Percentiles rank a stretch among this genome's conserved stretches.
Evolutionary conservation across 768 basidiomycete genomes (phyloP).

Genomic region (Hortiboletus flavorubellus): DNA sequence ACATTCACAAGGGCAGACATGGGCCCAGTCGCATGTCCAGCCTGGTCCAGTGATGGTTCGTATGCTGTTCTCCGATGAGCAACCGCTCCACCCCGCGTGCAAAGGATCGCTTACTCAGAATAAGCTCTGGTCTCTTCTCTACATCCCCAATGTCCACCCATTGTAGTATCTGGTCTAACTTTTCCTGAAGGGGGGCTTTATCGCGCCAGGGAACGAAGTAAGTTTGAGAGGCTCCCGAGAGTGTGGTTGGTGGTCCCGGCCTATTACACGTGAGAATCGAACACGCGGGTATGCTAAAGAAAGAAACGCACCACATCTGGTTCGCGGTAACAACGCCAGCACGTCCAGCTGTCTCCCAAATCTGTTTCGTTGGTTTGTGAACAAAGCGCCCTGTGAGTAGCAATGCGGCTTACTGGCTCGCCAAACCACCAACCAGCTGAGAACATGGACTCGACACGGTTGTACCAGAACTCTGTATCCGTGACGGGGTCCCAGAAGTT

Average conservation of each 20-base stretch:
- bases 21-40: constrained; percentile 72
- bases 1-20: constrained; percentile 70
- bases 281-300: not conserved
- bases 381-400: not conserved
- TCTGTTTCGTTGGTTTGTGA: constrained; percentile 40
- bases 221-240: constrained; percentile 59
- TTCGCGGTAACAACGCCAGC: constrained; percentile 77
- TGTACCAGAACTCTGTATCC: constrained; percentile 68
- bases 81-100: not conserved
- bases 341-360: constrained; percentile 86
- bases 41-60: constrained; percentile 84
- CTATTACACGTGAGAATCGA: constrained; percentile 33
- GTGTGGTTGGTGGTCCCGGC: constrained; percentile 80
- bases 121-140: constrained; percentile 69
- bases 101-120: constrained; percentile 50
- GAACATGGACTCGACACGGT: constrained; percentile 57
- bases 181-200: constrained; percentile 50
- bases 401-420: constrained; percentile 66
- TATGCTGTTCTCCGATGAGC: constrained; percentile 48
- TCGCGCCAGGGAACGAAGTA: constrained; percentile 82
- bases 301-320: constrained; percentile 76
- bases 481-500: constrained; percentile 83
- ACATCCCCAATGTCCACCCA: constrained; percentile 77
- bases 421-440: constrained; percentile 82
- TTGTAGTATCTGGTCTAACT: constrained; percentile 71